phyloP scores from a whole-genome alignment of 441 rosid genomes.

The Corymbia calophylla region DNA sequence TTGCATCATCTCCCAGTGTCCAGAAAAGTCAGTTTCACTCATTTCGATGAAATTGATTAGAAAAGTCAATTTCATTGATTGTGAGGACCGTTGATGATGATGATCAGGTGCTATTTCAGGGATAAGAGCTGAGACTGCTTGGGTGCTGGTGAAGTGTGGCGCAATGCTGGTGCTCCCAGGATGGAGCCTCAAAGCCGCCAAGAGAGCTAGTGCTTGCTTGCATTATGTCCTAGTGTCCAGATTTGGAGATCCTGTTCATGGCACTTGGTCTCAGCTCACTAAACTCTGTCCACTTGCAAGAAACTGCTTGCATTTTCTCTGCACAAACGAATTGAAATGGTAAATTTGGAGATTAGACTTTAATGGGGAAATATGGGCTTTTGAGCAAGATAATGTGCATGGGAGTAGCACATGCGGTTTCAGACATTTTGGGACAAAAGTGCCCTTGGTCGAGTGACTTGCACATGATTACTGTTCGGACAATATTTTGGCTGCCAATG shows the following conservation, averaged over 20 bases:
- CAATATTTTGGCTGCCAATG: background rate
- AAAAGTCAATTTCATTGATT: background rate
- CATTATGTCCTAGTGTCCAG: constrained; percentile 56
- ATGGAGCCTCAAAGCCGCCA: constrained; percentile 63
- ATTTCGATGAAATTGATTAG: background rate
- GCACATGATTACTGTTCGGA: background rate
- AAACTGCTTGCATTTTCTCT: background rate
- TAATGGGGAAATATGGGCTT: background rate
- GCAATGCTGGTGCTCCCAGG: constrained; percentile 70
- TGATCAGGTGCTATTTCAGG: constrained; percentile 79
- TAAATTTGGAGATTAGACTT: background rate
- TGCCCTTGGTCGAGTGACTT: background rate
- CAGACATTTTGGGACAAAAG: background rate
- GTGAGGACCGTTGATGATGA: background rate
- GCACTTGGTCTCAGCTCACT: constrained; percentile 54
- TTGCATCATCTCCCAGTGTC: constrained; percentile 55
- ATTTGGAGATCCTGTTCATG: constrained; percentile 39
- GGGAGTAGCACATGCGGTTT: background rate
- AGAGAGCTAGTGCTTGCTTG: constrained; percentile 52
- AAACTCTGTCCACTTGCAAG: constrained; percentile 29
- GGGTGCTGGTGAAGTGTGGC: constrained; percentile 60
- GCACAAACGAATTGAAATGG: background rate
- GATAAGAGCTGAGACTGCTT: constrained; percentile 84
- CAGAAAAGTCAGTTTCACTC: constrained; percentile 8
- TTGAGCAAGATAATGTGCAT: background rate